phyloP scores from a whole-genome alignment of 306 rosid species.

The Glycine soja region DNA sequence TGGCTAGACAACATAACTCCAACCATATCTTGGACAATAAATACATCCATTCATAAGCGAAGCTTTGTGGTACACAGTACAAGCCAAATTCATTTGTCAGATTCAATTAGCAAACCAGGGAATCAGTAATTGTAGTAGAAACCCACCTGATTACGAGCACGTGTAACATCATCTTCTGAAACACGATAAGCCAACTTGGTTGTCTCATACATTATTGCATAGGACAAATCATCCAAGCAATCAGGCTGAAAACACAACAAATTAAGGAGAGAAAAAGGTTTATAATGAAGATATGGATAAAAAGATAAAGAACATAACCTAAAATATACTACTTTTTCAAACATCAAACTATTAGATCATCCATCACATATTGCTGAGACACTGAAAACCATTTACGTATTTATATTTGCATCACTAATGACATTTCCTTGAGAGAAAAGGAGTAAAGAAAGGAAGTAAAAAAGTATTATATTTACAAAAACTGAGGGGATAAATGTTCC shows the following conservation, averaged over 20 bases:
- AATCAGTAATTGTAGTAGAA: neutral
- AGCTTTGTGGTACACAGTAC: neutral
- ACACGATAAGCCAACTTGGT: constrained; percentile 84
- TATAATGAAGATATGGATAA: neutral
- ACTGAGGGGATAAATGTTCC: neutral
- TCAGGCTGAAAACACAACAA: constrained; percentile 64
- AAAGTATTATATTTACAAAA: too few species aligned
- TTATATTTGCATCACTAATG: constrained; percentile 1
- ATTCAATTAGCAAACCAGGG: constrained; percentile 4
- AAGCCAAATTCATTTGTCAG: constrained; percentile 1
- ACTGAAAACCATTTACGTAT: neutral
- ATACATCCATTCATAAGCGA: neutral
- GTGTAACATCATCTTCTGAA: constrained; percentile 81
- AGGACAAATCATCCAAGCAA: constrained; percentile 80
- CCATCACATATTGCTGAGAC: neutral
- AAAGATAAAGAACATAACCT: neutral
- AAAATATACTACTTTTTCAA: constrained; percentile 23
- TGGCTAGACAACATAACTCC: constrained; percentile 7
- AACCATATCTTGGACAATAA: neutral
- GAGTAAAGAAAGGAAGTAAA: constrained; percentile 1
- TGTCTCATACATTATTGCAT: constrained; percentile 82
- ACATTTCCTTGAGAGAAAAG: neutral
- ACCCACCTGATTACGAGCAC: constrained; percentile 91
- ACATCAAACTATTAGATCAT: constrained; percentile 12
- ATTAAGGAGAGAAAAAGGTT: neutral